phyloP scores from a whole-genome alignment of 1,284 basidiomycete species.

The Cutaneotrichosporon mucoides region DNA sequence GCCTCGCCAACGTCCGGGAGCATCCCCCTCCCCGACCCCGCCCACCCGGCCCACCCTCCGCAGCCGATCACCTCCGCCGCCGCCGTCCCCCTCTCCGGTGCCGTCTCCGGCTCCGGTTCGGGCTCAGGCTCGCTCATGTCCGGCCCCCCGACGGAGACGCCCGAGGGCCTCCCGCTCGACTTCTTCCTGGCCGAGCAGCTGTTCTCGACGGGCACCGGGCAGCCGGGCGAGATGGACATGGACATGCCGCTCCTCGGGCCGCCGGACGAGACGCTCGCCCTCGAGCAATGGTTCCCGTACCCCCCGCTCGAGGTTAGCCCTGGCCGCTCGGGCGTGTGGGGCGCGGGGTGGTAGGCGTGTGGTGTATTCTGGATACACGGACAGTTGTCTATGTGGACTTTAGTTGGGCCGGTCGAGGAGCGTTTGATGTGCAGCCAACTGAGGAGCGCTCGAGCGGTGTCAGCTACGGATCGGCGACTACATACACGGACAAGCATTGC shows the following conservation, averaged over 20 bases:
- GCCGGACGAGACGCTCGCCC: slow-evolving; percentile 19
- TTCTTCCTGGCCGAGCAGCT: slow-evolving; percentile 41
- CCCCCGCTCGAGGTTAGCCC: slow-evolving; percentile 27
- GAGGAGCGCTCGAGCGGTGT: too few species aligned
- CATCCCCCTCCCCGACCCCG: neutral
- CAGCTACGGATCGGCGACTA: too few species aligned
- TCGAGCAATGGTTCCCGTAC: slow-evolving; percentile 41
- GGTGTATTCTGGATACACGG: neutral
- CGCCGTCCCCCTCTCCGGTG: too few species aligned
- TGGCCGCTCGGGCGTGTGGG: neutral
- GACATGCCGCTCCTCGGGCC: neutral
- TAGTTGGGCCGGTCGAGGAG: too few species aligned
- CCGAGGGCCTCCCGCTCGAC: slow-evolving; percentile 20
- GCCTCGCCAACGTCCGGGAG: neutral
- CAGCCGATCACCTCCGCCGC: too few species aligned
- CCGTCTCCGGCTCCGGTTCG: too few species aligned
- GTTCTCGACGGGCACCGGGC: slow-evolving; percentile 11
- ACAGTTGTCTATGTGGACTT: too few species aligned
- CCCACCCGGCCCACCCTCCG: too few species aligned
- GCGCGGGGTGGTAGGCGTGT: neutral
- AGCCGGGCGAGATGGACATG: neutral
- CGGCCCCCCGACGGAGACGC: neutral
- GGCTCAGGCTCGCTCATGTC: neutral
- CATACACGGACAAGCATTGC: too few species aligned
- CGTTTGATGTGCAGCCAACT: too few species aligned